Base-by-base conservation (phyloP, 2,329 filamentous ascomycete species). In the Raffaelea arxii region DNA sequence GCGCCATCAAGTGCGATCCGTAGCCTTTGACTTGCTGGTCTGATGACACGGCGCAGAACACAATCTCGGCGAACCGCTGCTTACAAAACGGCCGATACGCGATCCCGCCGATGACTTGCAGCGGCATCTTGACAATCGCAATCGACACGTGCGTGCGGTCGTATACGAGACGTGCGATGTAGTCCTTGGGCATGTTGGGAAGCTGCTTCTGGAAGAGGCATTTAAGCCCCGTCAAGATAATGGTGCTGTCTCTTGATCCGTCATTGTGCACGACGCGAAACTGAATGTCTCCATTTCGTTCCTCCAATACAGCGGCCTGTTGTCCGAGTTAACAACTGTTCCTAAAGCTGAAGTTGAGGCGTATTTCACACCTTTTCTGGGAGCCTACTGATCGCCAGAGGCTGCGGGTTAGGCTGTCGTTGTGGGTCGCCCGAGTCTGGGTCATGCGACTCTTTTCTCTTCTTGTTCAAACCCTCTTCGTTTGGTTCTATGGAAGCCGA, bases 11-110 rank as follows among this genome's bases (percentile, higher is more conserved):
- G 71, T 97, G 91, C 10, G 92, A 91, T 53, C 92, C 92, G 61
- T 98, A 98, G 27, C 92, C 92, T 66, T 97, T 98, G 56, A 98
- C 92, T 65, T 98, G 92, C 65, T 98, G 92, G 60, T 97, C 92
- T 1, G 88, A 95, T 46, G 86, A 94, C 57, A 98, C 94, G 55
- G 92, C 92, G 63, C 91, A 98, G 62, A 98, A 98, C 49, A 98
- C 92, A 56, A 98, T 98, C 68, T 98, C 92, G 53, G 92, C 92
- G 59, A 98, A 98, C 56, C 86, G 80, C 45, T 91, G 85, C 46
- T 84, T 83, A 59, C 90, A 88, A 68, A 98, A 98, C 0, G 90
- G 90, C 12, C 91, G 82, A 65, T 95, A 98, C 19, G 92, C 96
- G 60, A 98, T 97, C 49, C 92, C 92, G 51, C 90, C 91, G 37